phyloP scores from a whole-genome alignment of 2,329 filamentous ascomycete genomes.

The Cytospora mali region DNA sequence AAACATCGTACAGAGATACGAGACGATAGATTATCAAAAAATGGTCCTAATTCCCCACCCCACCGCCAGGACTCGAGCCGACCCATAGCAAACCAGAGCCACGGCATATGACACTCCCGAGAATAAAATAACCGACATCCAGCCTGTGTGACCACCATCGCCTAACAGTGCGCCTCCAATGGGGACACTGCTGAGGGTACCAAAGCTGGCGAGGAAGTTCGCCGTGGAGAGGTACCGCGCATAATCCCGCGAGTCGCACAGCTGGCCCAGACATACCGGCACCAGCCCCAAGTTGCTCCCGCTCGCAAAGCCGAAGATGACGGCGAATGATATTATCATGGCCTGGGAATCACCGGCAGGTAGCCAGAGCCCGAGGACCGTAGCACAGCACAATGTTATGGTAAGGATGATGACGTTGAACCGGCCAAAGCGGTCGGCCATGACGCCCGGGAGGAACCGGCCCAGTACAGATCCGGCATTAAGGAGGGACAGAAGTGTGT shows the following conservation, averaged over 20 bases:
- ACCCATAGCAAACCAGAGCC: slow-evolving; percentile 38
- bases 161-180: slow-evolving; percentile 46
- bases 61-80: slow-evolving; percentile 41
- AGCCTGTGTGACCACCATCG: slow-evolving; percentile 37
- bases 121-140: slow-evolving; percentile 44
- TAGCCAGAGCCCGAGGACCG: slow-evolving; percentile 71
- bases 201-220: slow-evolving; percentile 77
- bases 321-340: slow-evolving; percentile 66
- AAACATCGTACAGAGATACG: background rate
- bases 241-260: slow-evolving; percentile 76
- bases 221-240: slow-evolving; percentile 83
- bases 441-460: slow-evolving; percentile 72
- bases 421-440: slow-evolving; percentile 75
- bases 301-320: slow-evolving; percentile 78
- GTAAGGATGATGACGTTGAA: slow-evolving; percentile 80
- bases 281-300: slow-evolving; percentile 78
- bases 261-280: slow-evolving; percentile 79
- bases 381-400: slow-evolving; percentile 57
- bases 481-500: slow-evolving; percentile 77
- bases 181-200: slow-evolving; percentile 54
- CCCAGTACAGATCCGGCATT: slow-evolving; percentile 80
- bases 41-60: slow-evolving; percentile 38
- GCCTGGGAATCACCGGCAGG: slow-evolving; percentile 56
- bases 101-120: slow-evolving; percentile 41
- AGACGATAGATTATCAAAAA: slow-evolving; percentile 31